A percentile compares a stretch with the other conserved stretches of the same genome.
Evolutionary conservation across 768 basidiomycete species (phyloP).

Genomic region (Candolleomyces aberdarensis): DNA sequence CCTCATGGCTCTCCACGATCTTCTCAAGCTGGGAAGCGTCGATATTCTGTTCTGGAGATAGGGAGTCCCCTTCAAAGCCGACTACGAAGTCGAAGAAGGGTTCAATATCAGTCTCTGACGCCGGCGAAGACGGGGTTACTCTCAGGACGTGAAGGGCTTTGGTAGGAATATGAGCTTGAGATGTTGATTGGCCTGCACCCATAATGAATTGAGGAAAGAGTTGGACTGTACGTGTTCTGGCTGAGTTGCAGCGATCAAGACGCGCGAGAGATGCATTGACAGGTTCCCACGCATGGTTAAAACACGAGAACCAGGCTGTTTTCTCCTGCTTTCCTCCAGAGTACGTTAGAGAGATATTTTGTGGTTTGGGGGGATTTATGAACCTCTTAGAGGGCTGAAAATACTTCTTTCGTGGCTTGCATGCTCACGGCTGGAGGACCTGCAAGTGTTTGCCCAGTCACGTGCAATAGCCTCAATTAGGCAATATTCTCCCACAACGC

Average conservation of each 20-base stretch:
- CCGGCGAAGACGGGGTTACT: constrained; percentile 86
- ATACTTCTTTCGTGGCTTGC: not conserved
- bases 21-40: constrained; percentile 71
- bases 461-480: not conserved
- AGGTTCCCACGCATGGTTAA: not conserved
- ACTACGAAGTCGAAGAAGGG: constrained; percentile 98
- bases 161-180: constrained; percentile 46
- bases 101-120: constrained; percentile 79
- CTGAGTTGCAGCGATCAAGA: not conserved
- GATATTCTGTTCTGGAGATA: constrained; percentile 45
- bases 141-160: constrained; percentile 84
- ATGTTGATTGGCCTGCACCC: constrained; percentile 75
- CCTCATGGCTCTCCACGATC: constrained; percentile 83
- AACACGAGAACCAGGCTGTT: too few relatives aligned
- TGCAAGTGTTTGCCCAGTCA: too few relatives aligned
- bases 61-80: constrained; percentile 75
- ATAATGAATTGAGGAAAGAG: constrained; percentile 28
- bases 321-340: too few relatives aligned
- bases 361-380: too few relatives aligned
- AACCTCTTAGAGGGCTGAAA: not conserved
- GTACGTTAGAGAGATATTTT: too few relatives aligned
- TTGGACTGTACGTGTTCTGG: not conserved
- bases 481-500: not conserved
- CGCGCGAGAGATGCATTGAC: not conserved
- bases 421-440: not conserved